phyloP scores from a whole-genome alignment of 163 green algal species.

The Chloroidium sp. region DNA sequence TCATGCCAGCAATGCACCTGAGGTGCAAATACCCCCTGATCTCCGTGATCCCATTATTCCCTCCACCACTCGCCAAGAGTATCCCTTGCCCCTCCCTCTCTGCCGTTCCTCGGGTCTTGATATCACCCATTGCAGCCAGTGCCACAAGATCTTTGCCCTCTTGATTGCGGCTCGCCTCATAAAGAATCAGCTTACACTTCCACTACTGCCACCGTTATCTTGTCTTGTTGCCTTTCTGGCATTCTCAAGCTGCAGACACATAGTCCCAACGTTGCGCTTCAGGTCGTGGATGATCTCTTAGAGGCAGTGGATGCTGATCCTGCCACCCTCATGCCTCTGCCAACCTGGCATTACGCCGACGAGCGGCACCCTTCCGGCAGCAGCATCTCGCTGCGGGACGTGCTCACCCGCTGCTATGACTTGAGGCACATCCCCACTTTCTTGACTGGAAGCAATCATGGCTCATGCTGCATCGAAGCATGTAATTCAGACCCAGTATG shows the following conservation, averaged over 20 bases:
- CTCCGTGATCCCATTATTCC: neutral
- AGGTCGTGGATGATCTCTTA: conserved; percentile 67
- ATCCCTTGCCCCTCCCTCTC: neutral
- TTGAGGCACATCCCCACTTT: conserved; percentile 23
- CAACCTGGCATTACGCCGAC: conserved; percentile 60
- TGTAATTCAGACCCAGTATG: too few species aligned
- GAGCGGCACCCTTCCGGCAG: neutral
- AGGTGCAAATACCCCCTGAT: conserved; percentile 13
- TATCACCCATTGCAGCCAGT: too few species aligned
- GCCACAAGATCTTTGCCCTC: too few species aligned
- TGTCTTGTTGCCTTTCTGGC: too few species aligned
- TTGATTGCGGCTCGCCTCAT: too few species aligned
- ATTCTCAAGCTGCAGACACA: too few species aligned
- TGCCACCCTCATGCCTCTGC: conserved; percentile 29
- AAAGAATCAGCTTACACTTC: too few species aligned
- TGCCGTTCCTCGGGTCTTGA: neutral
- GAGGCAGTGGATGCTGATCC: conserved; percentile 10
- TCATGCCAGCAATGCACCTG: conserved; percentile 45
- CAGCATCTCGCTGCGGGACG: conserved; percentile 38
- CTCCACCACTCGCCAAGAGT: neutral
- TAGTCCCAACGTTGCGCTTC: neutral
- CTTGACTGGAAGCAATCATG: too few species aligned
- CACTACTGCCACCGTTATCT: too few species aligned
- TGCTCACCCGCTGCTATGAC: conserved; percentile 58
- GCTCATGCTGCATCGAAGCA: too few species aligned